Base-by-base conservation (phyloP, 225 moss, liverwort and hornwort genomes). In the Physcomitrium patens region DNA sequence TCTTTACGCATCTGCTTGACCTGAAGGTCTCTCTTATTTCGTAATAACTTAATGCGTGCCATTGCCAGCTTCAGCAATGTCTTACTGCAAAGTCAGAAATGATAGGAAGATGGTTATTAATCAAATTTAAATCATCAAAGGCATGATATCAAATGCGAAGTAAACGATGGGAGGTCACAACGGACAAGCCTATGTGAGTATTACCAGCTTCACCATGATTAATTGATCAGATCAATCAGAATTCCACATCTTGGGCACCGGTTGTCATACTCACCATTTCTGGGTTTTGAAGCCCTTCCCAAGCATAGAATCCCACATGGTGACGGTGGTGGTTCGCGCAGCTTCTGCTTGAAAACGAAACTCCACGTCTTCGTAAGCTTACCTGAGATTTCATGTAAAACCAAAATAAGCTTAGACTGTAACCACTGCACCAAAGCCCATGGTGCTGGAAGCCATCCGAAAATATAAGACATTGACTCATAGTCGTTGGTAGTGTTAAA, bases 11-110 rank as follows among this genome's bases (percentile, higher is more conserved):
- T 88, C 72, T 94, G 94, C 70, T 94, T 99, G 76, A 94, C 51
- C 87, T 92, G 92, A 58, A 93, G 91, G 77, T 99, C 97, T 72
- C 97, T 86, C 81, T 99, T 99, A 81, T 99, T 99, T 53, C 97
- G 89, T 31, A 99, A 80, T 67, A 99, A 83, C 90, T 99, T 99
- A 86, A 99, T 94, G 27, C 97, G 97, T 70, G 97, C 91, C 97
- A 99, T 99, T 55, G 97, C 97, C 67, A 99, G 84, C 70, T 90
- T 89, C 81, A 99, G 78, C 72, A 94, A 78, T 12, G 97, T 99
- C 82, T 99, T 99, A 87, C 96, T 96, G 88, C 80, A 10, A 14
- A 83, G 45, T 8, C 70, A 76, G 50, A 51, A 53, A 24, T 1
- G 4, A 23, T 63, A 0, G 1, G 67, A 64, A 54, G 20, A 17